phyloP scores from a whole-genome alignment of 116 monocot genomes.

The Cymodocea nodosa region DNA sequence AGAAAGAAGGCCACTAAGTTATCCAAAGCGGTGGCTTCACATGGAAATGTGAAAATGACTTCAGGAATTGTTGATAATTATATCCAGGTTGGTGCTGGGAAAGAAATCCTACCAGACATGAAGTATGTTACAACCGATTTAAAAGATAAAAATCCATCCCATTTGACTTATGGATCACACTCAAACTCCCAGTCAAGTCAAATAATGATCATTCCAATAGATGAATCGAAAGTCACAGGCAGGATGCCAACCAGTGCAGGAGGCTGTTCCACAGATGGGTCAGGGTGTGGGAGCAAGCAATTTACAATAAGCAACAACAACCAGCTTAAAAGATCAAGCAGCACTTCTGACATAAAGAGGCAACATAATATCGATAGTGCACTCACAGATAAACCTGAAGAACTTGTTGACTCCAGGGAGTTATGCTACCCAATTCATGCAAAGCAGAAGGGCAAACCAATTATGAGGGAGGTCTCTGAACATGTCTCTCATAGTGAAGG shows the following conservation, averaged over 20 bases:
- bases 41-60: slow-evolving; percentile 15
- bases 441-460: slow-evolving; percentile 26
- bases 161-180: slow-evolving; percentile 10
- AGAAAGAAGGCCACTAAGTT: slow-evolving; percentile 56
- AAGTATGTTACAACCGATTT: slow-evolving; percentile 10
- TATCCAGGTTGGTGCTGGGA: slow-evolving; percentile 17
- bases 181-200: slow-evolving; percentile 4
- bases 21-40: slow-evolving; percentile 19
- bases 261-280: slow-evolving; percentile 14
- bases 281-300: slow-evolving; percentile 16
- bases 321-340: slow-evolving; percentile 63
- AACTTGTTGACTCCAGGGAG: slow-evolving; percentile 15
- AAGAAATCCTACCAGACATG: slow-evolving; percentile 22
- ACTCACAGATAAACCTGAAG: slow-evolving; percentile 16
- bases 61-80: slow-evolving; percentile 12
- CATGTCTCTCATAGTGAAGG: slow-evolving; percentile 31
- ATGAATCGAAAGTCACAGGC: slow-evolving; percentile 13
- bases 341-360: slow-evolving; percentile 29
- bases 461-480: slow-evolving; percentile 4
- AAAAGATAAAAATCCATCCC: slow-evolving; percentile 28
- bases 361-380: slow-evolving; percentile 29
- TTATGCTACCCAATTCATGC: slow-evolving; percentile 6
- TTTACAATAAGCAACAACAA: slow-evolving; percentile 10
- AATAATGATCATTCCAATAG: neutral
- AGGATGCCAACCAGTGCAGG: slow-evolving; percentile 16